These are phyloP conservation scores for Phascolomyces articulosus DNA, from an alignment of 371 early-diverging fungal species.

Conservation along the genomic window DNA sequence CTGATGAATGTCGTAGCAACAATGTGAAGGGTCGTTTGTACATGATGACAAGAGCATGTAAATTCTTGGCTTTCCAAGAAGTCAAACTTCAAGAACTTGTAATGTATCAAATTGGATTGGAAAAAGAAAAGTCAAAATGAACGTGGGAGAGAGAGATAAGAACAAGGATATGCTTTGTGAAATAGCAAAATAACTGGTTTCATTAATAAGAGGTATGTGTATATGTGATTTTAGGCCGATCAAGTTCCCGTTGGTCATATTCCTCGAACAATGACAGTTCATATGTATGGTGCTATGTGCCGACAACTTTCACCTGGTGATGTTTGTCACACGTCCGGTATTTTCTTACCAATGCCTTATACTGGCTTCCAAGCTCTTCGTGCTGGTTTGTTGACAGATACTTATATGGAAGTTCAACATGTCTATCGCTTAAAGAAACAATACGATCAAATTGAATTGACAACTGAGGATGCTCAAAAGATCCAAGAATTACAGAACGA, in stretches of 20 bases:
- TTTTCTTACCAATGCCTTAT: conserved; percentile 95
- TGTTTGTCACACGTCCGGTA: conserved; percentile 85
- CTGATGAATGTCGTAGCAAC: conserved; percentile 86
- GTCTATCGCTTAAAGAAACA: conserved; percentile 87
- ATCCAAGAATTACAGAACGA: conserved; percentile 69
- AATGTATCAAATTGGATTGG: too few species aligned
- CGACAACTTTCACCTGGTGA: conserved; percentile 93
- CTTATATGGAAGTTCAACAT: conserved; percentile 90
- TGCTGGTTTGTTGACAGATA: conserved; percentile 96
- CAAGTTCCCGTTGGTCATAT: conserved; percentile 99
- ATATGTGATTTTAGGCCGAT: conserved; percentile 64
- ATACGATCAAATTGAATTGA: conserved; percentile 80
- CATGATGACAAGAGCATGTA: conserved; percentile 95
- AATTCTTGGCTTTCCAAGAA: conserved; percentile 96
- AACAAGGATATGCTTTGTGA: background rate
- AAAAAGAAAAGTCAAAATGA: background rate
- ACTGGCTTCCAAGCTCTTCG: conserved; percentile 91
- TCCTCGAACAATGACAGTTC: conserved; percentile 94
- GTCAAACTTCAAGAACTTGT: conserved; percentile 94
- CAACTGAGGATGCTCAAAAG: conserved; percentile 61
- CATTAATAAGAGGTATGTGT: background rate
- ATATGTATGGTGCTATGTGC: conserved; percentile 85
- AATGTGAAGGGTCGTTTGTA: conserved; percentile 86
- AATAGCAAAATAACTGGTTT: background rate
- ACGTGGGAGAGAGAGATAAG: background rate